Evolutionary conservation across 805 yeast species (phyloP), one percentile per base, ranked within the genome.

Genomic region (Sungouiella thailandica): DNA sequence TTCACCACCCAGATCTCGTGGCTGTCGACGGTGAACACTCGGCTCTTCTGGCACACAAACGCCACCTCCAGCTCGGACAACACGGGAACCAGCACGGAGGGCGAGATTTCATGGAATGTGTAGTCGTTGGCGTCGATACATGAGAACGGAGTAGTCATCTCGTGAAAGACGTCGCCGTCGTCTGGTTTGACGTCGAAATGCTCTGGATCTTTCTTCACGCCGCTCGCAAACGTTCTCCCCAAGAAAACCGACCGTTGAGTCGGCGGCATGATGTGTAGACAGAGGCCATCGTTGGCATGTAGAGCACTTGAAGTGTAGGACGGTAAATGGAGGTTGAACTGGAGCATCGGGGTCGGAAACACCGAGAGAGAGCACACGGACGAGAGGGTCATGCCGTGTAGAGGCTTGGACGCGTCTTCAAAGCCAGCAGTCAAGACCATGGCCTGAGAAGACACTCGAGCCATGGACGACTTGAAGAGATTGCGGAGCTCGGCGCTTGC

Each of bases 1-100:
- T 75, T 70, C 3, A 86, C 96, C 4, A 88, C 76, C 93, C 96
- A 86, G 3, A 90, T 77, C 53, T 89, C 96, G 59, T 90, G 97
- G 50, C 83, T 87, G 40, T 83, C 88, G 1, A 87, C 80, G 8
- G 55, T 54, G 32, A 83, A 68, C 4, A 71, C 74, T 17, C 67
- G 60, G 28, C 57, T 62, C 34, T 72, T 74, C 35, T 72, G 65
- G 53, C 93, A 84, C 13, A 84, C 70, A 40, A 84, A 58, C 2
- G 78, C 73, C 29, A 77, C 60, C 41, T 80, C 88, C 22, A 78
- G 70, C 16, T 72, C 65, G 15, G 62, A 63, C 37, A 84, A 48
- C 0, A 83, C 58, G 0, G 94, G 93, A 7, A 80, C 57, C 23
- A 62, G 50, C 9, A 58, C 35, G 10, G 50, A 48, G 14, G 44